Percentiles rank a stretch among this genome's conserved stretches.
These are phyloP conservation scores for Saccharum officinarum DNA, from an alignment of 176 grass and related monocot species.

Conservation along the genomic window DNA sequence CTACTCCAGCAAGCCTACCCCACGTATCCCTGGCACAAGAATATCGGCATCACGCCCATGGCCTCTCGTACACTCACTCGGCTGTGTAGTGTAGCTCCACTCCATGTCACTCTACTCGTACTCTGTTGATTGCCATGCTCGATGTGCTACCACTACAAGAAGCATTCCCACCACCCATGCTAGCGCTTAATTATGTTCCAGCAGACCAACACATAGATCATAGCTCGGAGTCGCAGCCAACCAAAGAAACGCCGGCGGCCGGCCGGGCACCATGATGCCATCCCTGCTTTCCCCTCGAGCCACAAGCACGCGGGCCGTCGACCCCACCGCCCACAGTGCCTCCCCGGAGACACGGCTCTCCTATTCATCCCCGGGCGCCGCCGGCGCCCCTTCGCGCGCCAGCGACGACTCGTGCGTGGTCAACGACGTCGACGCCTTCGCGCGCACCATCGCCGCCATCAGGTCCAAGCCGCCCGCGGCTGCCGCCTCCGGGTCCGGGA, in stretches of 20 bases:
- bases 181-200: not conserved
- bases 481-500: not conserved
- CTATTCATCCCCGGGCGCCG: not conserved
- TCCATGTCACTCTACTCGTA: not conserved
- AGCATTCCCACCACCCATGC: not conserved
- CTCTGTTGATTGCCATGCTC: not conserved
- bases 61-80: no score
- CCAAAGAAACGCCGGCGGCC: not conserved
- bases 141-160: constrained; percentile 31
- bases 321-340: not conserved
- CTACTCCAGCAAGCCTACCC: no score
- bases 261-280: constrained; percentile 19
- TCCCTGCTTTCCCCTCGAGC: constrained; percentile 2
- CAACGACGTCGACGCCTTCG: constrained; percentile 72
- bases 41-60: no score
- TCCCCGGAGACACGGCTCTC: constrained; percentile 28
- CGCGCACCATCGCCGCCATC: constrained; percentile 69
- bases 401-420: constrained; percentile 45
- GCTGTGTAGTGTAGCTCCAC: not conserved
- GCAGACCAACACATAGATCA: not conserved
- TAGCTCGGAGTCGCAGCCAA: not conserved
- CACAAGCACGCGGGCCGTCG: not conserved
- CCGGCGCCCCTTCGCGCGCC: constrained; percentile 9
- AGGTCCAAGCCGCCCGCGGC: constrained; percentile 47
- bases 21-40: no score